phyloP scores from a whole-genome alignment of 805 yeast species.

The Zygosaccharomyces siamensis region DNA sequence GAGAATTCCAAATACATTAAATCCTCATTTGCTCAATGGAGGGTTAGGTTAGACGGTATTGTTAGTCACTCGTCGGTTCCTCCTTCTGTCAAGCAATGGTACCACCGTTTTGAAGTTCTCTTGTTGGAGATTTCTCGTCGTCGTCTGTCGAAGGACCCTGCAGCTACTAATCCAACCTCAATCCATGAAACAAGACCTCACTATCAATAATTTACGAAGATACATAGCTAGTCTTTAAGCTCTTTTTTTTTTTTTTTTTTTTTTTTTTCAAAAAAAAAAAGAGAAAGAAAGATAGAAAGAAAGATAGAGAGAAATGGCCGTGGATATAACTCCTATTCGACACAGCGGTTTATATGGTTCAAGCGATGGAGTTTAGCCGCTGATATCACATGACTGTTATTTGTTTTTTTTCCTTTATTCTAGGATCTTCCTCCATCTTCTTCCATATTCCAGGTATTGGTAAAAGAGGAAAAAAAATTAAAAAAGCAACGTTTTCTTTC shows the following conservation, averaged over 20 bases:
- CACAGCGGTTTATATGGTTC: too few relatives aligned
- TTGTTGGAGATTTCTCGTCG: conserved; percentile 11
- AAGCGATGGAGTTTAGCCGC: too few relatives aligned
- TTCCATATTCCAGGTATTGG: not conserved
- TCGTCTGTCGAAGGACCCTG: conserved; percentile 10
- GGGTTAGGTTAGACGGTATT: conserved; percentile 58
- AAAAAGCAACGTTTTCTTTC: not conserved
- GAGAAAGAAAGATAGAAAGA: too few relatives aligned
- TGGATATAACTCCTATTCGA: too few relatives aligned
- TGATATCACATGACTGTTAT: not conserved
- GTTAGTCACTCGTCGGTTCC: conserved; percentile 52
- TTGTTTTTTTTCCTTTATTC: not conserved
- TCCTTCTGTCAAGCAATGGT: conserved; percentile 42
- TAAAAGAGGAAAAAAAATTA: not conserved
- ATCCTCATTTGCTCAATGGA: conserved; percentile 61
- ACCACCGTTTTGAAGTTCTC: conserved; percentile 45
- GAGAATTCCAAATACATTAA: conserved; percentile 73
- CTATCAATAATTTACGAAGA: not conserved
- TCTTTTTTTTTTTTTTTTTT: too few relatives aligned
- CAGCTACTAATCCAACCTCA: not conserved
- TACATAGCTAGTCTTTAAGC: not conserved
- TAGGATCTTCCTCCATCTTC: conserved; percentile 4
- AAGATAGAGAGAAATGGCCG: too few relatives aligned
- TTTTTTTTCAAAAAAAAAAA: too few relatives aligned
- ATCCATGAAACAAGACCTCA: not conserved